phyloP scores from a whole-genome alignment of 371 early-diverging fungal species.

The Nosema muscidifuracis region DNA sequence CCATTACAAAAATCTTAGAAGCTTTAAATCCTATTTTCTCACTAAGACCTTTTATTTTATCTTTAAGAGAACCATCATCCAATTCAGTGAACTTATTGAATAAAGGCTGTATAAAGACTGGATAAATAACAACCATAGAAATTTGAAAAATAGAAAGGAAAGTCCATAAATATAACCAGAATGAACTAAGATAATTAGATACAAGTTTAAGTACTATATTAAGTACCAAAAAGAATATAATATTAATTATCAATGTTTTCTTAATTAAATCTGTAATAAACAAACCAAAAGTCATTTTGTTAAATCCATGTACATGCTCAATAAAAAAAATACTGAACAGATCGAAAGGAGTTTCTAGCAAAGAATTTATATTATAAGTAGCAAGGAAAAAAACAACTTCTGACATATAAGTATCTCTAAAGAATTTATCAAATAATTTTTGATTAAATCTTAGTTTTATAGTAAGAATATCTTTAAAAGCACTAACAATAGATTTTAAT shows the following conservation, averaged over 20 bases:
- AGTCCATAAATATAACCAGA: constrained; percentile 21
- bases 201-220: constrained; percentile 39
- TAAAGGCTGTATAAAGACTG: constrained; percentile 84
- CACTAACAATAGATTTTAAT: constrained; percentile 53
- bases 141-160: constrained; percentile 70
- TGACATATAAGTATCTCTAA: not conserved
- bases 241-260: constrained; percentile 10
- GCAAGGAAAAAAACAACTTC: constrained; percentile 15
- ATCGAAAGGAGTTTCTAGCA: constrained; percentile 70
- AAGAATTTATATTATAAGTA: not conserved
- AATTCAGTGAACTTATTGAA: constrained; percentile 89
- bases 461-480: constrained; percentile 2
- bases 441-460: constrained; percentile 2
- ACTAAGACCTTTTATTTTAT: constrained; percentile 75
- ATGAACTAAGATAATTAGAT: constrained; percentile 14
- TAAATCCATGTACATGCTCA: constrained; percentile 86
- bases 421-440: constrained; percentile 8
- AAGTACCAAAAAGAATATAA: constrained; percentile 41
- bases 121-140: constrained; percentile 77
- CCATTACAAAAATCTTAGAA: constrained; percentile 82
- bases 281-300: constrained; percentile 76
- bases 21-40: constrained; percentile 78
- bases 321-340: constrained; percentile 82
- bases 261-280: constrained; percentile 71
- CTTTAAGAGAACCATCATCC: constrained; percentile 71